Percentiles rank a stretch among this genome's conserved stretches.
Conservation (phyloP, 2,329 filamentous ascomycete genomes). For the Cadophora malorum region DNA sequence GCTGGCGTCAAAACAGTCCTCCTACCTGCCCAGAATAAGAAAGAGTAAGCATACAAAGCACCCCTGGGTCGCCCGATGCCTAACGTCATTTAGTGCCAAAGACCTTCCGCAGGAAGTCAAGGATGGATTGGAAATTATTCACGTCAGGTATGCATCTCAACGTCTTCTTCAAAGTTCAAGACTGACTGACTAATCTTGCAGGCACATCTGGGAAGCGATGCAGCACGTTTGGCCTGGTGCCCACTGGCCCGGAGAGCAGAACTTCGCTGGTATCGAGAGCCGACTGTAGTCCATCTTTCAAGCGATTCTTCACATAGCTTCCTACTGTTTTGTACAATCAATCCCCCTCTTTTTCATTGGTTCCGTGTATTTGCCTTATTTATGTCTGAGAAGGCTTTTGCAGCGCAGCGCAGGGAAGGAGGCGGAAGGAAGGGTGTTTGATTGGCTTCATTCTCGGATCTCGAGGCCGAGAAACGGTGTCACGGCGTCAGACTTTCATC, state of each 20-base stretch:
- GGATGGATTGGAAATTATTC: constrained; percentile 84
- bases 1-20: constrained; percentile 95
- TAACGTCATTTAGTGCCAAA: constrained; percentile 58
- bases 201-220: constrained; percentile 94
- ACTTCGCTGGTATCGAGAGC: constrained; percentile 75
- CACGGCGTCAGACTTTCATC: constrained; percentile 15
- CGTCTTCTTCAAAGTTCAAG: constrained; percentile 19
- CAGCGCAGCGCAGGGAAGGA: constrained; percentile 7
- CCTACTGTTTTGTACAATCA: not conserved
- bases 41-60: constrained; percentile 61
- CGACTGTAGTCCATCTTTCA: constrained; percentile 63
- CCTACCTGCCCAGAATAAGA: constrained; percentile 85
- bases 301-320: not conserved
- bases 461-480: constrained; percentile 17
- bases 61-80: constrained; percentile 10
- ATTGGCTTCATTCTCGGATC: constrained; percentile 19
- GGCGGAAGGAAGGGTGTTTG: not conserved
- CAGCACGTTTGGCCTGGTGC: constrained; percentile 89
- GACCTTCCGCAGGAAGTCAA: constrained; percentile 91
- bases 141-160: constrained; percentile 74
- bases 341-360: not conserved
- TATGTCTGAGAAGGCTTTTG: not conserved
- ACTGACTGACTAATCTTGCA: constrained; percentile 47
- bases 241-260: constrained; percentile 79
- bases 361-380: not conserved